A percentile compares a stretch with the other conserved stretches of the same genome.
Evolutionary conservation across 495 filamentous ascomycete genomes (phyloP).

Genomic region (Trichoderma asperelloides): DNA sequence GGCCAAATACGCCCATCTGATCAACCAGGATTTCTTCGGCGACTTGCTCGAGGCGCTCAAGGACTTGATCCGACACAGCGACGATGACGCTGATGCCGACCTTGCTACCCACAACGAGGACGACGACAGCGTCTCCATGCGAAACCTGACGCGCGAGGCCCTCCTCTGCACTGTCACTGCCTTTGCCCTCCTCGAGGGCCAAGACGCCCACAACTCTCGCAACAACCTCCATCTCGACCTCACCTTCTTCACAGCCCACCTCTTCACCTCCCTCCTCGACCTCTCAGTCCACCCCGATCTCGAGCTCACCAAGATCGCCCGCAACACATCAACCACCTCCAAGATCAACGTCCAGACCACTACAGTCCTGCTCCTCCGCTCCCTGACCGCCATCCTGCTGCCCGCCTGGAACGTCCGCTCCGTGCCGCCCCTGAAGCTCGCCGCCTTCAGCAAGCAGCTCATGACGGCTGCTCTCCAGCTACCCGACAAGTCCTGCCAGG

Average conservation of each 20-base stretch:
- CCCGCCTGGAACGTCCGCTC: constrained; percentile 53
- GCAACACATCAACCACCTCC: constrained; percentile 34
- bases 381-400: constrained; percentile 66
- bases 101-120: constrained; percentile 34
- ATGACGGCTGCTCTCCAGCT: constrained; percentile 72
- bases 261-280: constrained; percentile 73
- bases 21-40: constrained; percentile 98
- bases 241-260: constrained; percentile 86
- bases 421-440: constrained; percentile 68
- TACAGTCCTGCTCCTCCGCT: constrained; percentile 79
- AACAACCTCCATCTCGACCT: constrained; percentile 72
- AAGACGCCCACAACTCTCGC: constrained; percentile 63
- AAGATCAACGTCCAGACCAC: constrained; percentile 91
- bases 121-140: constrained; percentile 31
- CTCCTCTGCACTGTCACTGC: constrained; percentile 95
- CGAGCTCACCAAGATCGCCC: constrained; percentile 75
- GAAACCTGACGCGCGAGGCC: constrained; percentile 71
- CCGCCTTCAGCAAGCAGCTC: constrained; percentile 87
- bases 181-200: constrained; percentile 84
- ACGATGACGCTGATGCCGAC: constrained; percentile 29
- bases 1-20: constrained; percentile 82
- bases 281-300: constrained; percentile 76
- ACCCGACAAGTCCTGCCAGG: constrained; percentile 78
- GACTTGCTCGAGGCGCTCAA: constrained; percentile 90
- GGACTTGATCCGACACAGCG: constrained; percentile 71